Conservation (phyloP, 2,329 filamentous ascomycete genomes). For the Rugonectria rugulosa region DNA sequence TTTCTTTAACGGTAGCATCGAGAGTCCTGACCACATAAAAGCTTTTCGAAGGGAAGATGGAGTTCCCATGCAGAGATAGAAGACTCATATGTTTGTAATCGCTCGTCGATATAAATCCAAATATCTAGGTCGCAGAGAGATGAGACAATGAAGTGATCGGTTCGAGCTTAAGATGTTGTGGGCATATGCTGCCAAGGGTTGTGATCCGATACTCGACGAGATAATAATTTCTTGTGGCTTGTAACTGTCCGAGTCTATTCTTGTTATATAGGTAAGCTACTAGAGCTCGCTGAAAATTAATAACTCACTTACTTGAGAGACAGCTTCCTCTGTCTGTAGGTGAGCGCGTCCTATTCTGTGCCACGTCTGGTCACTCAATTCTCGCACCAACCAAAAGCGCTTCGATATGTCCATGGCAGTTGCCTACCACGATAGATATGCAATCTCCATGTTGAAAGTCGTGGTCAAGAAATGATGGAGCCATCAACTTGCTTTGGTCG, state of each 20-base stretch:
- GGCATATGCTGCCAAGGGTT: too few relatives aligned
- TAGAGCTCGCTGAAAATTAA: too few relatives aligned
- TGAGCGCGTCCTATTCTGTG: slow-evolving; percentile 18
- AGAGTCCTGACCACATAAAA: slow-evolving; percentile 68
- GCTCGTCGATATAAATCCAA: too few relatives aligned
- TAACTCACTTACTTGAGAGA: slow-evolving; percentile 14
- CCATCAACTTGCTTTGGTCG: slow-evolving; percentile 12
- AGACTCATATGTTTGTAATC: too few relatives aligned
- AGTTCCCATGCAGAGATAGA: slow-evolving; percentile 49
- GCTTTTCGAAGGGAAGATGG: slow-evolving; percentile 72
- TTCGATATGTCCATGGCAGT: slow-evolving; percentile 20
- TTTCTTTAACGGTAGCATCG: too few relatives aligned
- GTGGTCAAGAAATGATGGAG: slow-evolving; percentile 23
- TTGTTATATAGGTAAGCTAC: too few relatives aligned
- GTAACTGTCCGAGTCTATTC: too few relatives aligned
- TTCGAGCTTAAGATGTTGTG: too few relatives aligned
- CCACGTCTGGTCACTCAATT: slow-evolving; percentile 16
- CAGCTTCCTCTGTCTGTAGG: slow-evolving; percentile 6
- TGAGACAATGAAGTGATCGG: too few relatives aligned
- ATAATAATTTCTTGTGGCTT: not conserved
- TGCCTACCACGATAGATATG: slow-evolving; percentile 21
- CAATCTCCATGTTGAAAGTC: slow-evolving; percentile 8
- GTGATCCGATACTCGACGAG: too few relatives aligned
- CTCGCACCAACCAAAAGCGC: slow-evolving; percentile 14
- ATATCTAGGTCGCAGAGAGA: too few relatives aligned